phyloP scores from a whole-genome alignment of 306 rosid genomes.

The Ormosia semicastrata region DNA sequence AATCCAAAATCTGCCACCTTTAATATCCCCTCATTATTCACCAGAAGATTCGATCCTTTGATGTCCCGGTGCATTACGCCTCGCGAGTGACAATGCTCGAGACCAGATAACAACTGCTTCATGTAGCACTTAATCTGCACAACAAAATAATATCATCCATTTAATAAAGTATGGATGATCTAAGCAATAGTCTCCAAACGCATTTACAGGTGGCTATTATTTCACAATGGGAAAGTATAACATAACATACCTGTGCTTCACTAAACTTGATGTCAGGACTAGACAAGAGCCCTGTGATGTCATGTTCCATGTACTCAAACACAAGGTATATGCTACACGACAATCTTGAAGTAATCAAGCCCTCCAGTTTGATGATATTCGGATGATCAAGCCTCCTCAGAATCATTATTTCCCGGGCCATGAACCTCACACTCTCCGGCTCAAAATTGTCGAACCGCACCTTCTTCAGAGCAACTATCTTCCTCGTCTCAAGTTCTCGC shows the following conservation, averaged over 20 bases:
- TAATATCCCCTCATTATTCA: conserved; percentile 77
- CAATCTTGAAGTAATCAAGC: conserved; percentile 75
- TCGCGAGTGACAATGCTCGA: conserved; percentile 82
- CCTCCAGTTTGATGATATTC: conserved; percentile 70
- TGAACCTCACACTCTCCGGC: conserved; percentile 91
- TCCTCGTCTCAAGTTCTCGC: conserved; percentile 70
- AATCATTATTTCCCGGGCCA: conserved; percentile 89
- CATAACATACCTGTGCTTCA: conserved; percentile 66
- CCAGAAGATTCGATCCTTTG: conserved; percentile 90
- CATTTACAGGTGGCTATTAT: too few relatives aligned
- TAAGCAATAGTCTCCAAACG: too few relatives aligned
- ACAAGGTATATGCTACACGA: conserved; percentile 86
- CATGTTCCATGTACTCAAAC: conserved; percentile 97
- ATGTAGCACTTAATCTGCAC: conserved; percentile 80
- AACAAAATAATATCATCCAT: neutral
- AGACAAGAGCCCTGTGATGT: conserved; percentile 77
- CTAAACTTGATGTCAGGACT: conserved; percentile 74
- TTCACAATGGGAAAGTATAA: neutral
- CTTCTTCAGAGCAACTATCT: conserved; percentile 87
- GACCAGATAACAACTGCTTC: conserved; percentile 84
- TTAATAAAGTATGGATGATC: neutral
- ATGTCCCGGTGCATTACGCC: conserved; percentile 95
- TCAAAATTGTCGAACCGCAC: conserved; percentile 89
- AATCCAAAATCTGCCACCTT: conserved; percentile 96
- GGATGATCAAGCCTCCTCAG: conserved; percentile 87